These are phyloP conservation scores for Paracorniculantispora psalliotae DNA, from an alignment of 2,329 filamentous ascomycete genomes.

Conservation along the genomic window DNA sequence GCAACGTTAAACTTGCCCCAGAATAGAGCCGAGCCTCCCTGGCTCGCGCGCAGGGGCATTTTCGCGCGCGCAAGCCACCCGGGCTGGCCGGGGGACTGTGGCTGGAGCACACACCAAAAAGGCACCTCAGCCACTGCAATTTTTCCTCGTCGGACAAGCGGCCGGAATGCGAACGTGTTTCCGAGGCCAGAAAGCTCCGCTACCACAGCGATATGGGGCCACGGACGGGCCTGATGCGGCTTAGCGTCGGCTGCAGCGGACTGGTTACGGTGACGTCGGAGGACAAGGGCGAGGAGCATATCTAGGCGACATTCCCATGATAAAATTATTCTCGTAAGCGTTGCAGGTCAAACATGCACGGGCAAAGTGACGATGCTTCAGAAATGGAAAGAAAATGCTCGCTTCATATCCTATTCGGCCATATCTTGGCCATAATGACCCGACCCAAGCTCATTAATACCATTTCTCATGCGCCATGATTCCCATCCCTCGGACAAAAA, in stretches of 20 bases:
- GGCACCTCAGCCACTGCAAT: neutral
- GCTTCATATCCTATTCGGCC: no score
- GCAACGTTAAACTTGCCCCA: slow-evolving; percentile 13
- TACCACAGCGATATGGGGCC: neutral
- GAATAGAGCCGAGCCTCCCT: slow-evolving; percentile 9
- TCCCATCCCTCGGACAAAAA: neutral
- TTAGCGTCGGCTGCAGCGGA: neutral
- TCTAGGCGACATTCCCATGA: no score
- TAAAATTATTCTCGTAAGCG: neutral
- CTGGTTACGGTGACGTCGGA: neutral
- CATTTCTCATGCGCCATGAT: neutral
- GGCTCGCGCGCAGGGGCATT: neutral
- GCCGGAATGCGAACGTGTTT: slow-evolving; percentile 20
- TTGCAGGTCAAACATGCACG: no score
- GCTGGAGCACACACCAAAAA: no score
- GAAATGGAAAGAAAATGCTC: no score
- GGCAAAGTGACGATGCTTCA: no score
- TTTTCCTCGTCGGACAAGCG: slow-evolving; percentile 14
- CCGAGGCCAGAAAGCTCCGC: slow-evolving; percentile 5
- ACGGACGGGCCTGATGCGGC: neutral
- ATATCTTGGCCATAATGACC: neutral
- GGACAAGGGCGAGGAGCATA: no score
- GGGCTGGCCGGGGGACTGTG: neutral
- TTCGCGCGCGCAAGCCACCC: slow-evolving; percentile 2
- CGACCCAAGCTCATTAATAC: neutral